phyloP scores from a whole-genome alignment of 2,329 filamentous ascomycete species.

The Monilinia vaccinii-corymbosi region DNA sequence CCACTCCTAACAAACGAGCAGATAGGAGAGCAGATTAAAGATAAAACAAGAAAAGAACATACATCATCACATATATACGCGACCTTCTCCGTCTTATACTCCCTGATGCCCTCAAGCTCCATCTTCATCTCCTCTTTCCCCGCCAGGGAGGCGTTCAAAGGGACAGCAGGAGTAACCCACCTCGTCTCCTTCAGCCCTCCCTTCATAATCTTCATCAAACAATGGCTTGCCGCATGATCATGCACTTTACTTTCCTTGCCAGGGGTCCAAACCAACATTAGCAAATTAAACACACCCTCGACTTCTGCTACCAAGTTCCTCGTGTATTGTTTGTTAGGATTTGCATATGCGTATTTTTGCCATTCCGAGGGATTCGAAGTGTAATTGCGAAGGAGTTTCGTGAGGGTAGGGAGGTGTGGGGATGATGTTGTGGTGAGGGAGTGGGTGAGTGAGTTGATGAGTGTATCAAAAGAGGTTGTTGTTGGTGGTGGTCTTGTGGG shows the following conservation, averaged over 20 bases:
- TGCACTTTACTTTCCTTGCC: constrained; percentile 79
- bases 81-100: constrained; percentile 62
- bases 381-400: constrained; percentile 18
- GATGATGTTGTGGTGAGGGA: constrained; percentile 12
- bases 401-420: constrained; percentile 16
- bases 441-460: constrained; percentile 15
- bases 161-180: constrained; percentile 40
- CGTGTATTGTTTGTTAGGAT: constrained; percentile 64
- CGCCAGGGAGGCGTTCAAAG: too few species aligned
- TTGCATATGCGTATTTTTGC: constrained; percentile 63
- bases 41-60: background rate
- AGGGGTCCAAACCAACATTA: constrained; percentile 83
- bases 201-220: constrained; percentile 82
- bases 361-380: constrained; percentile 41
- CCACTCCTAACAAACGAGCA: background rate
- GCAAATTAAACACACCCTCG: constrained; percentile 55
- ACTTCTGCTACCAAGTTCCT: constrained; percentile 83
- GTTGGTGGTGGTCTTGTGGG: background rate
- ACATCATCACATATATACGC: constrained; percentile 81
- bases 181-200: constrained; percentile 72
- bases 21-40: background rate
- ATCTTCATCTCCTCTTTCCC: constrained; percentile 12
- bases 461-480: constrained; percentile 14
- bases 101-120: constrained; percentile 40
- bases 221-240: constrained; percentile 82